phyloP scores from a whole-genome alignment of 1,139 yeast species.

The Suhomyces choctaworum region DNA sequence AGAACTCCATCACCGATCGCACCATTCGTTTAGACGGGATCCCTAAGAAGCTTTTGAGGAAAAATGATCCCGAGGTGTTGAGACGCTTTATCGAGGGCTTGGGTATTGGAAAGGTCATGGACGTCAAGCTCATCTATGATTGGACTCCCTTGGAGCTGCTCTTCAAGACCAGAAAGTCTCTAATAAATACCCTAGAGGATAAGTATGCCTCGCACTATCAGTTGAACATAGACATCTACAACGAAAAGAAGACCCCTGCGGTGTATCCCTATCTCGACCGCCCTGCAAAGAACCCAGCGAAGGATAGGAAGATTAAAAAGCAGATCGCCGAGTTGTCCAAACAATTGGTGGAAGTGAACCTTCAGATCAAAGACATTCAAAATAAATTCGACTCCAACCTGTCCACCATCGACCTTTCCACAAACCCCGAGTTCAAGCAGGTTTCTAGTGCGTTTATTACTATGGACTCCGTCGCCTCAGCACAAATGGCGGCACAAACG shows the following conservation, averaged over 20 bases:
- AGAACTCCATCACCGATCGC: constrained; percentile 47
- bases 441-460: constrained; percentile 77
- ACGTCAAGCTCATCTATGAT: constrained; percentile 56
- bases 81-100: constrained; percentile 58
- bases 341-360: constrained; percentile 28
- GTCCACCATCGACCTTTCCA: constrained; percentile 29
- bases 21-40: constrained; percentile 50
- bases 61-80: constrained; percentile 40
- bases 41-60: constrained; percentile 46
- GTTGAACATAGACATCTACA: constrained; percentile 44
- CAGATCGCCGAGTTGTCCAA: constrained; percentile 24
- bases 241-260: constrained; percentile 29
- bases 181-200: constrained; percentile 44
- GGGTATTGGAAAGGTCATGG: constrained; percentile 60
- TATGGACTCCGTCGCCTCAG: constrained; percentile 82
- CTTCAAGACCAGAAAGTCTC: constrained; percentile 34
- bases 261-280: constrained; percentile 19
- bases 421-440: constrained; percentile 31
- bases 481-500: constrained; percentile 85
- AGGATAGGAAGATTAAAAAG: constrained; percentile 9
- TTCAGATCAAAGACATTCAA: constrained; percentile 32
- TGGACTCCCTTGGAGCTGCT: constrained; percentile 51
- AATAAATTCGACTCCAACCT: constrained; percentile 28
- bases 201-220: constrained; percentile 48
- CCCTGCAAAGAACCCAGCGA: constrained; percentile 1